Evolutionary conservation across 192 early-diverging fungal genomes (phyloP).

Genomic region (Chytriomyces sp.): DNA sequence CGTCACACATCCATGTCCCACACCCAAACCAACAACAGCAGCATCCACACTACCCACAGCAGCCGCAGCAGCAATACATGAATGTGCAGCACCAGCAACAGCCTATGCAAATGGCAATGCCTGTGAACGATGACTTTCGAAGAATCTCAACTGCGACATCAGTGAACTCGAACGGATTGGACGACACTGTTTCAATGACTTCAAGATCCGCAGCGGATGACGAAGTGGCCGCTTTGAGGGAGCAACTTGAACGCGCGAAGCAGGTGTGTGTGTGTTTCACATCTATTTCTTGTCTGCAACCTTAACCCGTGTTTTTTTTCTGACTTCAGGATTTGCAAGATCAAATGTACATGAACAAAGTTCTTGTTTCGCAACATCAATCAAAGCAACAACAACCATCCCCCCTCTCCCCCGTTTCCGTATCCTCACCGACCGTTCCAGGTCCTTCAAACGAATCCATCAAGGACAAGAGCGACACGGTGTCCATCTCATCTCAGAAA

Average conservation of each 20-base stretch:
- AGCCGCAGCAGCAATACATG: background rate
- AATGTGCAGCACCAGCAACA: background rate
- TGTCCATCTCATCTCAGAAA: background rate
- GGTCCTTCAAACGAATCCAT: background rate
- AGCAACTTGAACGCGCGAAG: background rate
- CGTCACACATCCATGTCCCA: background rate
- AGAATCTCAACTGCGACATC: background rate
- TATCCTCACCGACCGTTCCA: background rate
- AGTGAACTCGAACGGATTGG: background rate
- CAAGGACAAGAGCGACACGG: background rate
- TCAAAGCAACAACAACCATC: background rate
- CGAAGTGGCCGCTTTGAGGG: background rate
- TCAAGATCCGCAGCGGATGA: background rate
- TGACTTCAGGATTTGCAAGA: background rate
- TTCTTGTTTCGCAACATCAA: background rate
- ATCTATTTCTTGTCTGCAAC: background rate
- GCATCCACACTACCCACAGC: background rate
- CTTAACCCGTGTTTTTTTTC: background rate
- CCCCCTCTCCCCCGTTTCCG: background rate
- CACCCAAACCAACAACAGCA: background rate
- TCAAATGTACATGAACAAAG: background rate
- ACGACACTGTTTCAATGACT: background rate
- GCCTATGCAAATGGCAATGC: background rate
- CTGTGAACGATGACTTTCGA: background rate
- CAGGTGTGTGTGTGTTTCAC: background rate